Conservation (phyloP, 257 asterid species). For the Solanum medicagineum region DNA sequence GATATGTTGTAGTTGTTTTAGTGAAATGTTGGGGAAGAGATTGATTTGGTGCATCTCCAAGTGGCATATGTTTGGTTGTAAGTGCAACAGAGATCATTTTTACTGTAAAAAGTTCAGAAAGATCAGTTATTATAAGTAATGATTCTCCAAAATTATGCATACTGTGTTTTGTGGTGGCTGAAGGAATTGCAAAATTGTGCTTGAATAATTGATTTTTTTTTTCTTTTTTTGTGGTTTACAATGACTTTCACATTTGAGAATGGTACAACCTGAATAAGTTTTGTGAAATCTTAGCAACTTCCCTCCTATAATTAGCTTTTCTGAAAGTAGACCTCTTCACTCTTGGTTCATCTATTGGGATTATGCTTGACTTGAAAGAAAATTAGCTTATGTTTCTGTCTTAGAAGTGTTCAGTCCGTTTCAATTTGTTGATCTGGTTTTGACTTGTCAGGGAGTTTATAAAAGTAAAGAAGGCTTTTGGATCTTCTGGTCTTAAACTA, state of each 20-base stretch:
- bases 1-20: neutral
- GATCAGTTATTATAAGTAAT: neutral
- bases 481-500: neutral
- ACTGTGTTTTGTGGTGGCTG: neutral
- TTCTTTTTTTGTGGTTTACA: neutral
- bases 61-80: neutral
- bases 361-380: neutral
- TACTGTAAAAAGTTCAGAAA: neutral
- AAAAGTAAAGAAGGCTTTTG: neutral
- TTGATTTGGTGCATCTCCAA: neutral
- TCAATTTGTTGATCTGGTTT: neutral
- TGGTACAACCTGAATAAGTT: neutral
- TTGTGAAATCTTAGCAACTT: neutral
- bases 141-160: neutral
- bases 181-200: neutral
- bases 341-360: neutral
- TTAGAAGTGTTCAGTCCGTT: neutral
- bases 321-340: neutral
- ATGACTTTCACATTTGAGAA: neutral
- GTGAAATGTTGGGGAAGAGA: neutral
- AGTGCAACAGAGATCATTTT: neutral
- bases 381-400: neutral
- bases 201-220: neutral
- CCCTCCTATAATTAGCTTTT: neutral
- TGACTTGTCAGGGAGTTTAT: neutral